Percentiles rank a stretch among this genome's conserved stretches.
Evolutionary conservation across 176 grass and related monocot species (phyloP).

Genomic region (Aechmea fasciata): DNA sequence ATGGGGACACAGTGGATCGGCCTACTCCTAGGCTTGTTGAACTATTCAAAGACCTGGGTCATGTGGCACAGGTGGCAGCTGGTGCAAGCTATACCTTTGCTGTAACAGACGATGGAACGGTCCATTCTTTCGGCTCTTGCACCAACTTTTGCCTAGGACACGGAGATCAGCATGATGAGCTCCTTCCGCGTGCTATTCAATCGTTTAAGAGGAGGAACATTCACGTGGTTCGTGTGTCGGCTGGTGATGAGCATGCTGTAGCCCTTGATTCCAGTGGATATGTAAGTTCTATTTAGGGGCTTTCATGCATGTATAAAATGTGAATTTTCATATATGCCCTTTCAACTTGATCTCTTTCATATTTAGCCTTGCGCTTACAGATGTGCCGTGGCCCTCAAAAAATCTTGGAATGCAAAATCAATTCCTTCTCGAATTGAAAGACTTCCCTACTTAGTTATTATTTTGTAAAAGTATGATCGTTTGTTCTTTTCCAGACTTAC

Average conservation of each 20-base stretch:
- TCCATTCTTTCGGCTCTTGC: slow-evolving; percentile 92
- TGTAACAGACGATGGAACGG: slow-evolving; percentile 73
- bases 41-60: slow-evolving; percentile 40
- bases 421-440: too few relatives aligned
- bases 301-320: not conserved
- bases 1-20: slow-evolving; percentile 73
- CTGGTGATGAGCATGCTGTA: slow-evolving; percentile 96
- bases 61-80: slow-evolving; percentile 81
- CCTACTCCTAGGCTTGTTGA: slow-evolving; percentile 56
- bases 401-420: too few relatives aligned
- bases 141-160: slow-evolving; percentile 93
- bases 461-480: slow-evolving; percentile 12
- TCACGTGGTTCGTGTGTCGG: slow-evolving; percentile 88
- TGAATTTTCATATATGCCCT: too few relatives aligned
- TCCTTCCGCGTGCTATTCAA: slow-evolving; percentile 75
- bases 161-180: slow-evolving; percentile 83
- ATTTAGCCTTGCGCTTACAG: not conserved
- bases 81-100: slow-evolving; percentile 88
- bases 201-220: slow-evolving; percentile 77
- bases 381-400: not conserved
- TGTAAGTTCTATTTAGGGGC: slow-evolving; percentile 34
- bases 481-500: slow-evolving; percentile 56
- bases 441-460: too few relatives aligned
- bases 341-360: not conserved
- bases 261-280: slow-evolving; percentile 80